Conservation (phyloP, 257 asterid genomes). For the Cordia subcordata region DNA sequence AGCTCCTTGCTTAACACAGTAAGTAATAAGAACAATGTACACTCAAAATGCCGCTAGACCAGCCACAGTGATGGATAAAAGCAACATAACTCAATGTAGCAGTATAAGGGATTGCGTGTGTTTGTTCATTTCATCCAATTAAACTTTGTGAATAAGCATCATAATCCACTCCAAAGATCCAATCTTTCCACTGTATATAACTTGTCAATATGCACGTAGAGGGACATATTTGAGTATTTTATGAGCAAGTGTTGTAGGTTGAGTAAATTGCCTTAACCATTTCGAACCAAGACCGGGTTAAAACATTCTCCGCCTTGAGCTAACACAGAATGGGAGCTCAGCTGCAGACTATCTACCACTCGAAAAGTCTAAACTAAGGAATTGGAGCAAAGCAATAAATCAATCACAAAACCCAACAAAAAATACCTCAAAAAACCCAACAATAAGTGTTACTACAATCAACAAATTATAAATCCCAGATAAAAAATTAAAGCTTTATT, state of each 20-base stretch:
- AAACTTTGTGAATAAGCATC: not conserved
- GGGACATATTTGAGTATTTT: not conserved
- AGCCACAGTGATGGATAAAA: not conserved
- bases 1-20: slow-evolving; percentile 1
- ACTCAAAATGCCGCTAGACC: too few species aligned
- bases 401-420: not conserved
- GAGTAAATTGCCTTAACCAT: too few species aligned
- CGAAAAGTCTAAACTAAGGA: too few species aligned
- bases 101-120: not conserved
- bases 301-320: too few species aligned
- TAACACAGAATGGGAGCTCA: not conserved
- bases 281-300: too few species aligned
- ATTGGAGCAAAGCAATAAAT: not conserved
- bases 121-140: not conserved
- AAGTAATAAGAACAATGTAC: too few species aligned
- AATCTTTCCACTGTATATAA: not conserved
- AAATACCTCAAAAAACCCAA: not conserved
- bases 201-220: not conserved
- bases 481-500: slow-evolving; percentile 11
- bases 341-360: not conserved
- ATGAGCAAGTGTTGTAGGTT: too few species aligned
- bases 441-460: not conserved
- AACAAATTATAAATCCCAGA: slow-evolving; percentile 5
- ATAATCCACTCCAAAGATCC: not conserved
- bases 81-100: not conserved